Evolutionary conservation across 2,329 filamentous ascomycete species (phyloP), one percentile per base, ranked within the genome.

Genomic region (Ophiostoma pallidulum): DNA sequence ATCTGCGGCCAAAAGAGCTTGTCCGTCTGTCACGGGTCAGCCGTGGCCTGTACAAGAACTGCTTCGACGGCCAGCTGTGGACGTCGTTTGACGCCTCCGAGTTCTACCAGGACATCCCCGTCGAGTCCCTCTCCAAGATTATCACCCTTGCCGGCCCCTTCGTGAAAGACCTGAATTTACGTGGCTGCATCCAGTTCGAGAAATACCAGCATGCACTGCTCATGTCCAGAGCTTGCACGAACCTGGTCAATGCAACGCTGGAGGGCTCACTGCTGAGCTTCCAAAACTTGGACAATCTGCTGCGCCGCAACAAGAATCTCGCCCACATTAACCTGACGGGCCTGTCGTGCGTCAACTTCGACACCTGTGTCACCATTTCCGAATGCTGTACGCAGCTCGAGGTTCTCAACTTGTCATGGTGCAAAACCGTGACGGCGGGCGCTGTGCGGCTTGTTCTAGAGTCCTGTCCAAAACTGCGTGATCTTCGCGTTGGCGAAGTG

Each of bases 31-130:
- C 91, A 1, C 70, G 78, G 16, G 84, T 92, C 18, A 91, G 81
- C 60, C 88, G 81, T 62, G 67, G 74, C 6, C 96, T 92, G 71
- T 73, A 94, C 63, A 73, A 75, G 41, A 80, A 86, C 65, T 96
- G 91, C 66, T 95, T 91, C 58, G 91, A 98, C 62, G 92, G 92
- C 2, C 92, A 98, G 66, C 68, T 97, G 14, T 98, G 92, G 92
- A 82, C 80, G 4, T 79, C 76, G 36, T 75, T 97, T 41, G 89
- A 97, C 62, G 80, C 86, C 2, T 83, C 88, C 8, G 81, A 86
- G 42, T 97, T 91, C 64, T 96, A 97, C 61, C 78, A 77, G 54
- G 78, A 89, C 45, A 97, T 97, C 54, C 84, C 91, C 0, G 86
- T 85, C 19, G 81, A 86, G 53, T 86, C 86, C 1, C 68, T 98